phyloP scores from a whole-genome alignment of 305 asterid genomes.

The Rubia balearica region DNA sequence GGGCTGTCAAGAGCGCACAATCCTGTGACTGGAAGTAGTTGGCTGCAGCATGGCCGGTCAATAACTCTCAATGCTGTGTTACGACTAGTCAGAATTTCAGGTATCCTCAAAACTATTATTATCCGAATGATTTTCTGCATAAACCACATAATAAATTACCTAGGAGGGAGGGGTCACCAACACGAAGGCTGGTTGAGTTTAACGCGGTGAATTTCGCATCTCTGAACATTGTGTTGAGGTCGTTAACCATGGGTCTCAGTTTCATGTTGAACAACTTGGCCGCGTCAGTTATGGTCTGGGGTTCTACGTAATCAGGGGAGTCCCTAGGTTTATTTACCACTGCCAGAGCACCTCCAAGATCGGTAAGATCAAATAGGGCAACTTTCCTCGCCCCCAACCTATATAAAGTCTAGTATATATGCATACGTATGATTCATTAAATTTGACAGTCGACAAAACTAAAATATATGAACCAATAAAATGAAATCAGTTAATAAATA shows the following conservation, averaged over 20 bases:
- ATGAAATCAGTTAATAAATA: too few relatives aligned
- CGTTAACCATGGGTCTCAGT: constrained; percentile 21
- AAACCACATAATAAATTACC: not conserved
- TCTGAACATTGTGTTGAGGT: not conserved
- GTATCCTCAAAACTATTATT: not conserved
- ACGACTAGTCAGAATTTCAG: not conserved
- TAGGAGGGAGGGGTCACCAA: not conserved
- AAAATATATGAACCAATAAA: too few relatives aligned
- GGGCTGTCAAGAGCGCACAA: not conserved
- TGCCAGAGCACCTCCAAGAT: constrained; percentile 25
- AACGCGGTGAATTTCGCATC: constrained; percentile 18
- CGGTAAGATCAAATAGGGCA: constrained; percentile 40
- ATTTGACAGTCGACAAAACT: too few relatives aligned
- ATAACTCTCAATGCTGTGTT: not conserved
- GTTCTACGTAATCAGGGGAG: not conserved
- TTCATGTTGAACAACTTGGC: constrained; percentile 16
- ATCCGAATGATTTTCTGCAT: too few relatives aligned
- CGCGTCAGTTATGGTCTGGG: constrained; percentile 11
- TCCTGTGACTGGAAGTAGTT: not conserved
- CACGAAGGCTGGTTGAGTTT: not conserved
- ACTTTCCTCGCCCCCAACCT: constrained; percentile 43
- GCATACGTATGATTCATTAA: too few relatives aligned
- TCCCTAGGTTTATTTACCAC: not conserved
- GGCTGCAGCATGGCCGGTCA: not conserved
- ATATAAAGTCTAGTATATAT: constrained; percentile 32